phyloP scores from a whole-genome alignment of 805 yeast genomes.

The Starmerella geochares region DNA sequence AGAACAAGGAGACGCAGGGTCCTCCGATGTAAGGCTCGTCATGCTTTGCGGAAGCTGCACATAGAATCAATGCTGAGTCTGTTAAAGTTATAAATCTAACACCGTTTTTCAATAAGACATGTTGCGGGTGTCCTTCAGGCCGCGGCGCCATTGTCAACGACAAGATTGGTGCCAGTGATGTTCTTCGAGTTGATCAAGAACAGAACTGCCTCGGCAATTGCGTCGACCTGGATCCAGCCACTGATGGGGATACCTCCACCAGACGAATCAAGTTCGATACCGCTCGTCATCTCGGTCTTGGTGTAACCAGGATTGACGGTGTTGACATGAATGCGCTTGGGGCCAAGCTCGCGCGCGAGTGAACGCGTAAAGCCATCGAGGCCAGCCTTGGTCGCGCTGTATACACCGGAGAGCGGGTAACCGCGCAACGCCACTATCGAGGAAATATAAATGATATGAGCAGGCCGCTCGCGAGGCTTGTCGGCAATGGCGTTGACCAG shows the following conservation, averaged over 20 bases:
- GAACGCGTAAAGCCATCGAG: constrained; percentile 50
- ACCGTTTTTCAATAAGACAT: too few species aligned
- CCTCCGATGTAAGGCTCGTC: constrained; percentile 26
- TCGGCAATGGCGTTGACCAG: constrained; percentile 39
- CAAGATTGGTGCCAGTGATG: too few species aligned
- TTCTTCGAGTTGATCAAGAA: too few species aligned
- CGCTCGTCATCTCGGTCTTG: constrained; percentile 51
- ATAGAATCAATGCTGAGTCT: too few species aligned
- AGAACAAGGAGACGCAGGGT: constrained; percentile 34
- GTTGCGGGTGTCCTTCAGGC: too few species aligned
- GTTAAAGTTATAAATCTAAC: too few species aligned
- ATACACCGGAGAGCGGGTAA: constrained; percentile 47
- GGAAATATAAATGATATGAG: constrained; percentile 51
- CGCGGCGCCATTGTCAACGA: too few species aligned
- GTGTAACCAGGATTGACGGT: constrained; percentile 57
- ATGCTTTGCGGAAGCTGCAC: background rate
- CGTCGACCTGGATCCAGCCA: too few species aligned
- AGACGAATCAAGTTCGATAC: too few species aligned
- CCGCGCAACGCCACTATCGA: constrained; percentile 44
- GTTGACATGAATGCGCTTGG: constrained; percentile 49
- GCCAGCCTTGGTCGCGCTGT: constrained; percentile 64
- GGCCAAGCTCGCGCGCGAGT: constrained; percentile 49
- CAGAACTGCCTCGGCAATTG: too few species aligned
- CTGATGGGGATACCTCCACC: too few species aligned
- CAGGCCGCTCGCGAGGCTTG: constrained; percentile 16